Evolutionary conservation across 352 stramenopile species (phyloP).

Genomic region (Globisporangium iwayamae): DNA sequence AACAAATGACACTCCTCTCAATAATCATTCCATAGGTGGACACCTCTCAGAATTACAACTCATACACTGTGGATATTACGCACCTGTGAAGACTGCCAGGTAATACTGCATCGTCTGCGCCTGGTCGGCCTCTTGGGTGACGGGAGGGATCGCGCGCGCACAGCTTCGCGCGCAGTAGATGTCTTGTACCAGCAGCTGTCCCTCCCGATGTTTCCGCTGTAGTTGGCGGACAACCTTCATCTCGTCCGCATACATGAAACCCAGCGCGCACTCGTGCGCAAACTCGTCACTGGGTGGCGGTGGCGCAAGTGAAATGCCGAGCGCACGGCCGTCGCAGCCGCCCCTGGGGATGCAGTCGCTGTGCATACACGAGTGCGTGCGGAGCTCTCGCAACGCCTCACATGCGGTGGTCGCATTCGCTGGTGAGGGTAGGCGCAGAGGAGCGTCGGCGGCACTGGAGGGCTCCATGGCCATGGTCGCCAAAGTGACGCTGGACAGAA

Average conservation of each 20-base stretch:
- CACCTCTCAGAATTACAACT: background rate
- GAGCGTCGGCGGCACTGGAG: background rate
- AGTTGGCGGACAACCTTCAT: conserved; percentile 58
- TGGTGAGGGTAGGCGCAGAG: background rate
- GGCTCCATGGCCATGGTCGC: conserved; percentile 6
- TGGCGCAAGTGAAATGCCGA: conserved; percentile 29
- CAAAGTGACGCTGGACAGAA: background rate
- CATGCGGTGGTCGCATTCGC: background rate
- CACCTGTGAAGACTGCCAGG: conserved; percentile 45
- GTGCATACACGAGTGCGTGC: conserved; percentile 21
- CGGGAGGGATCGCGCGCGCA: conserved; percentile 40
- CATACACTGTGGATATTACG: background rate
- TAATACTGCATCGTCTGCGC: conserved; percentile 34
- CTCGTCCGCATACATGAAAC: conserved; percentile 56
- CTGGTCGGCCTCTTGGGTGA: conserved; percentile 24
- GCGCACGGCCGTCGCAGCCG: conserved; percentile 15
- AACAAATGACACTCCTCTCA: background rate
- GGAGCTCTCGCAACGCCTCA: conserved; percentile 25
- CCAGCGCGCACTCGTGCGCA: conserved; percentile 43
- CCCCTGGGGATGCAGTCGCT: conserved; percentile 3
- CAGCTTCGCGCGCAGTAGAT: conserved; percentile 66
- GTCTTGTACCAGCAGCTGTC: conserved; percentile 29
- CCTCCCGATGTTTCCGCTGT: conserved; percentile 33
- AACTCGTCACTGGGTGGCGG: conserved; percentile 29
- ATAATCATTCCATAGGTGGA: background rate